phyloP scores from a whole-genome alignment of 768 basidiomycete genomes.

The Daedaleopsis sinensis region DNA sequence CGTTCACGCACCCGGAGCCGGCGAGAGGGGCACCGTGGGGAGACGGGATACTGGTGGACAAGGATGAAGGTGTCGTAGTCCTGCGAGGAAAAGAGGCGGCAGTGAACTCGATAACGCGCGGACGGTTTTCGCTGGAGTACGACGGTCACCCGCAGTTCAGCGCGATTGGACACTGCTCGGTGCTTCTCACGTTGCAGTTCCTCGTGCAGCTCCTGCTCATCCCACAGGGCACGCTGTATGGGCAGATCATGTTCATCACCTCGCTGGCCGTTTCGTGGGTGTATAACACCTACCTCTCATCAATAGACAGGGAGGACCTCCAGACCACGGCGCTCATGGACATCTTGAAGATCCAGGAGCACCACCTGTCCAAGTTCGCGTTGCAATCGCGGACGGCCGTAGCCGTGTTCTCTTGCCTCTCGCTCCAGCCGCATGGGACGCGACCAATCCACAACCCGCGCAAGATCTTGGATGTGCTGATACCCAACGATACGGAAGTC shows the following conservation, averaged over 20 bases:
- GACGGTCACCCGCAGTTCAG: constrained; percentile 5
- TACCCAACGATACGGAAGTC: constrained; percentile 16
- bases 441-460: constrained; percentile 1
- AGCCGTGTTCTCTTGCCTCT: constrained; percentile 12
- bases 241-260: constrained; percentile 21
- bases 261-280: constrained; percentile 18
- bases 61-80: constrained; percentile 10
- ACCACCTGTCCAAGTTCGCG: constrained; percentile 1
- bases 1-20: constrained; percentile 11
- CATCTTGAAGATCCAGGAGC: not conserved
- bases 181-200: constrained; percentile 16
- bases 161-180: constrained; percentile 13
- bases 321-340: constrained; percentile 16
- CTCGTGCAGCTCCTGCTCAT: constrained; percentile 18
- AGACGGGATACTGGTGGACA: constrained; percentile 10
- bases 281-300: constrained; percentile 22
- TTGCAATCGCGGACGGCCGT: constrained; percentile 12
- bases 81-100: constrained; percentile 16
- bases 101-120: constrained; percentile 19
- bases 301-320: constrained; percentile 19
- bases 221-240: constrained; percentile 19
- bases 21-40: constrained; percentile 14
- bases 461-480: constrained; percentile 14
- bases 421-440: not conserved
- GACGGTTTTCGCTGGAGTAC: constrained; percentile 12